These are phyloP conservation scores for Penicillium canescens DNA, from an alignment of 495 filamentous ascomycete genomes.

Conservation along the genomic window DNA sequence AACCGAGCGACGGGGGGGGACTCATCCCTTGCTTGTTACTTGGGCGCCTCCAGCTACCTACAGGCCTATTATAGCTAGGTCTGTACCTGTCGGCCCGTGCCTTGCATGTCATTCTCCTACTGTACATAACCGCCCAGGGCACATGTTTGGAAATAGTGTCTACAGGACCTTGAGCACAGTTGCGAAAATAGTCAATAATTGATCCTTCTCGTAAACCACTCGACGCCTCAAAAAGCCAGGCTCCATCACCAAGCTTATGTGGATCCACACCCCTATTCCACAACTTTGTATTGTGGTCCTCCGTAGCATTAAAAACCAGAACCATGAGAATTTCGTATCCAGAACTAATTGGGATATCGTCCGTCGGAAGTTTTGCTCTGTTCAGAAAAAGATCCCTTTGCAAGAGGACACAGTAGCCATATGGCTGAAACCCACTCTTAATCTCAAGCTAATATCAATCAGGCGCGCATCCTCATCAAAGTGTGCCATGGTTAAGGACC, in stretches of 20 bases:
- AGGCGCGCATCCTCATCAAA: slow-evolving; percentile 30
- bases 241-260: slow-evolving; percentile 16
- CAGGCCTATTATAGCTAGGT: no score
- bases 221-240: slow-evolving; percentile 6
- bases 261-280: slow-evolving; percentile 15
- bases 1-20: neutral
- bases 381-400: neutral
- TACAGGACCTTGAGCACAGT: neutral
- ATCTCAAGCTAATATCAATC: slow-evolving; percentile 10
- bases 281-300: slow-evolving; percentile 14
- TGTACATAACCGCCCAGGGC: no score
- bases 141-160: no score
- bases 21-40: neutral
- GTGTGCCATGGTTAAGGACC: slow-evolving; percentile 26
- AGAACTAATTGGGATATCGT: neutral
- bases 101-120: no score
- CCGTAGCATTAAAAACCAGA: neutral
- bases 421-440: slow-evolving; percentile 10
- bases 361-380: slow-evolving; percentile 3
- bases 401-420: neutral
- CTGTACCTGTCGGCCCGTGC: no score
- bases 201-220: slow-evolving; percentile 47
- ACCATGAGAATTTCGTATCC: slow-evolving; percentile 2
- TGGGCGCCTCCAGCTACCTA: no score
- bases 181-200: slow-evolving; percentile 39